A percentile compares a stretch with the other conserved stretches of the same genome.
Evolutionary conservation across 106 monocot genomes (phyloP).

Genomic region (Dendrobium huoshanense): DNA sequence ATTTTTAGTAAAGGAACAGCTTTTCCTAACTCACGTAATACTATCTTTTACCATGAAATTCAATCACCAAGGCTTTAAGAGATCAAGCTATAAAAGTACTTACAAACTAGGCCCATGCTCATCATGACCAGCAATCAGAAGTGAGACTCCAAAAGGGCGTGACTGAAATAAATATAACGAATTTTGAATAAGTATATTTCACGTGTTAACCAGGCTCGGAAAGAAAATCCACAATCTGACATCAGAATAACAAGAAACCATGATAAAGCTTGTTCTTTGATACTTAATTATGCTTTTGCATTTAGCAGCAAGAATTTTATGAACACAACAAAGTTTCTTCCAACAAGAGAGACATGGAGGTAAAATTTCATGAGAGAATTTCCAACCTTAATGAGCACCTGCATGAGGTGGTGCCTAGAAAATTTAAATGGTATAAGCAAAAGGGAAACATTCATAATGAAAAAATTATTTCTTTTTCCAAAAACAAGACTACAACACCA

Average conservation of each 20-base stretch:
- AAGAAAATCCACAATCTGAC: not conserved
- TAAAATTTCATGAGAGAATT: too few species aligned
- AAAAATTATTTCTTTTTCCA: not conserved
- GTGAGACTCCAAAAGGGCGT: slow-evolving; percentile 73
- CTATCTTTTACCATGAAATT: not conserved
- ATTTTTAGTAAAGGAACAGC: not conserved
- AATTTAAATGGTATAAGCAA: not conserved
- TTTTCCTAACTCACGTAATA: not conserved
- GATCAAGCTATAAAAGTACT: slow-evolving; percentile 12
- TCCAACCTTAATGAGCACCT: too few species aligned
- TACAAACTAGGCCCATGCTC: slow-evolving; percentile 73
- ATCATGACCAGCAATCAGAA: slow-evolving; percentile 76
- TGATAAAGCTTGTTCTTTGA: not conserved
- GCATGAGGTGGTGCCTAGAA: not conserved
- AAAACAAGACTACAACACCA: not conserved
- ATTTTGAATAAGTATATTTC: not conserved
- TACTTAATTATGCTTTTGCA: not conserved
- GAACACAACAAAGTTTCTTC: not conserved
- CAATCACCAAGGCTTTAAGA: not conserved
- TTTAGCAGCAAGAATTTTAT: not conserved
- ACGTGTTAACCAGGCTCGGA: not conserved
- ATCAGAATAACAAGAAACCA: not conserved
- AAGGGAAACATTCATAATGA: not conserved
- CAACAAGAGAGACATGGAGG: too few species aligned
- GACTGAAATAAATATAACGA: slow-evolving; percentile 28